These are phyloP conservation scores for Boechera stricta DNA, from an alignment of 345 rosid species.

Conservation along the genomic window DNA sequence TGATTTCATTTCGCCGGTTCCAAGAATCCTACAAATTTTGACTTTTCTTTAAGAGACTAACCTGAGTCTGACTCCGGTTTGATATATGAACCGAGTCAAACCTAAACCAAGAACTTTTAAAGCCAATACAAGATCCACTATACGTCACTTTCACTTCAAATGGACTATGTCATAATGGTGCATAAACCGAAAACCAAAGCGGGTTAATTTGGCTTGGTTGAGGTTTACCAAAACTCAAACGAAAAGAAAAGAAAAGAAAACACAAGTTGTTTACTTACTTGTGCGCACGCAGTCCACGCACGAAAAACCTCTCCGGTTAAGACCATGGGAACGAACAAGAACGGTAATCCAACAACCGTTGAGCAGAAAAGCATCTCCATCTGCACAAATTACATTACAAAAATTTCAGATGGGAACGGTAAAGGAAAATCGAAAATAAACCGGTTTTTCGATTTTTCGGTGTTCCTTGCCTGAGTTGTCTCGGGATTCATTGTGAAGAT, in stretches of 20 bases:
- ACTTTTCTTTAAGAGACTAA: constrained; percentile 2
- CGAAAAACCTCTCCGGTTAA: constrained; percentile 91
- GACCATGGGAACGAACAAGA: constrained; percentile 91
- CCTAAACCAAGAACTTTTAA: constrained; percentile 17
- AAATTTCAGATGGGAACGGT: background rate
- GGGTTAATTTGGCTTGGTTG: background rate
- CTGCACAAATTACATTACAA: constrained; percentile 46
- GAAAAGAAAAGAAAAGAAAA: background rate
- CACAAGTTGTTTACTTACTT: constrained; percentile 55
- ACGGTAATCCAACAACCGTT: constrained; percentile 88
- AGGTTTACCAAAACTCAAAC: background rate
- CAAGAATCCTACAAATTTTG: constrained; percentile 17
- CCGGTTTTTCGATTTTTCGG: background rate
- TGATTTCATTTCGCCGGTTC: constrained; percentile 11
- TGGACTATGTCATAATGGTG: background rate
- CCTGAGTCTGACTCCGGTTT: constrained; percentile 1
- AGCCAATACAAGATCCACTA: constrained; percentile 18
- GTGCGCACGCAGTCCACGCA: constrained; percentile 94
- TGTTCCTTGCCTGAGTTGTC: constrained; percentile 74
- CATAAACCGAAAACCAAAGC: background rate
- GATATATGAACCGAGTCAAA: constrained; percentile 11
- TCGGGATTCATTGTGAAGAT: constrained; percentile 90
- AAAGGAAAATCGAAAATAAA: background rate
- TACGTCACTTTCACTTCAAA: constrained; percentile 26
- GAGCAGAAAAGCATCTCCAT: constrained; percentile 98